Conservation (phyloP, 1,284 basidiomycete species). For the Ganoderma resinaceum region DNA sequence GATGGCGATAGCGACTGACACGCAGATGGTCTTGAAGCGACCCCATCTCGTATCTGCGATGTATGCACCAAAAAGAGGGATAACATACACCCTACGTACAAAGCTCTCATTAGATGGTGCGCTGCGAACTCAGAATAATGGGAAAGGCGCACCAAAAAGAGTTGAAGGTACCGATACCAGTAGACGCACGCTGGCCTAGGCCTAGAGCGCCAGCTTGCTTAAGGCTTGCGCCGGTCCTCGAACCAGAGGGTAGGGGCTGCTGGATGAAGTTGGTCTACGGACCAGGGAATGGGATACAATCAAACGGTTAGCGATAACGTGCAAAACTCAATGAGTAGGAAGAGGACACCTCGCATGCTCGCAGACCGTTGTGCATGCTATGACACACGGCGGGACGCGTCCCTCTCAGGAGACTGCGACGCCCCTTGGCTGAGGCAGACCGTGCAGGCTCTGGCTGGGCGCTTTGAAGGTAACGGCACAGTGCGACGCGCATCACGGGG, state of each 20-base stretch:
- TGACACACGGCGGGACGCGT: background rate
- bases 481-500: background rate
- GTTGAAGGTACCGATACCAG: conserved; percentile 73
- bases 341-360: background rate
- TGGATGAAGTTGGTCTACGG: conserved; percentile 77
- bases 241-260: conserved; percentile 68
- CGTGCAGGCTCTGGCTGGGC: too few species aligned
- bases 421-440: background rate
- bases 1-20: conserved; percentile 61
- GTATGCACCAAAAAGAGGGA: conserved; percentile 72
- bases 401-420: background rate
- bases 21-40: conserved; percentile 76
- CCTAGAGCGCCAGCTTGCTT: conserved; percentile 76
- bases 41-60: conserved; percentile 81
- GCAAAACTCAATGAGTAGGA: background rate
- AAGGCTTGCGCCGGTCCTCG: conserved; percentile 71
- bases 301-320: conserved; percentile 17
- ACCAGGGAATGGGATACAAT: background rate
- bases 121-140: background rate
- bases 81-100: conserved; percentile 55
- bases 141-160: conserved; percentile 56
- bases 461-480: background rate
- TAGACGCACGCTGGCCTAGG: conserved; percentile 68
- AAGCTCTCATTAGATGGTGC: background rate
- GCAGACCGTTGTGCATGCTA: background rate